Evolutionary conservation across 768 basidiomycete genomes (phyloP), one percentile per base, ranked within the genome.

Genomic region (Amanita jacksonii): DNA sequence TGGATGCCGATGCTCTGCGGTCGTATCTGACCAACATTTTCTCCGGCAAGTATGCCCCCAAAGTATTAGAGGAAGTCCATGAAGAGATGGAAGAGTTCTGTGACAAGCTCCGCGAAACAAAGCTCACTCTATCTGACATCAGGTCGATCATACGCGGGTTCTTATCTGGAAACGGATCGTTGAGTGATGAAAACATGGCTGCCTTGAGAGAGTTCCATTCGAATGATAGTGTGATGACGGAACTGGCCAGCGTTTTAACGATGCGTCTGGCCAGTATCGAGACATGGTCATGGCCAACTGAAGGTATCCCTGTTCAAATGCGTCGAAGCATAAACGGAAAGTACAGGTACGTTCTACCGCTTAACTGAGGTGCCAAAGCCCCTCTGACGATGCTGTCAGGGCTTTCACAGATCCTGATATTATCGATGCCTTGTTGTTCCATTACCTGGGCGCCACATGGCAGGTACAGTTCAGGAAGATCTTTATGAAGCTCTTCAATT

Each of bases 381-480:
- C 28, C 25, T 15, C 6, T 42, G n/a, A 19, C 37, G 19, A n/a
- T 19, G 15, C n/a, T 30, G 40, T 13, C 34, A 65, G 70, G 16
- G 69, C 67, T n/a, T 72, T 68, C 49, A 69, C 68, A 8, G 70
- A 74, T 47, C 66, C 67, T 12, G 71, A 74, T 31, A 62, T 72
- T 38, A 51, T 74, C 19, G 68, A 72, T 41, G 68, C 66, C 0
- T 55, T 73, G 8, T 54, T 74, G 25, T 59, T 72, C 10, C 67
- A 72, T 23, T 60, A 70, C 53, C 54, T 74, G 8, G 72, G 71
- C 0, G 45, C 69, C 5, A 49, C 53, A 12, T 73, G 70, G 71
- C 64, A 68, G 39, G 57, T 65, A 24, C 57, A 62, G 28, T 47
- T 70, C 38, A 68, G 64, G 12, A 28, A 28, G 27, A 28, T 28